These are phyloP conservation scores for Penicillium hesseltinei DNA, from an alignment of 2,329 filamentous ascomycete genomes.

Conservation along the genomic window DNA sequence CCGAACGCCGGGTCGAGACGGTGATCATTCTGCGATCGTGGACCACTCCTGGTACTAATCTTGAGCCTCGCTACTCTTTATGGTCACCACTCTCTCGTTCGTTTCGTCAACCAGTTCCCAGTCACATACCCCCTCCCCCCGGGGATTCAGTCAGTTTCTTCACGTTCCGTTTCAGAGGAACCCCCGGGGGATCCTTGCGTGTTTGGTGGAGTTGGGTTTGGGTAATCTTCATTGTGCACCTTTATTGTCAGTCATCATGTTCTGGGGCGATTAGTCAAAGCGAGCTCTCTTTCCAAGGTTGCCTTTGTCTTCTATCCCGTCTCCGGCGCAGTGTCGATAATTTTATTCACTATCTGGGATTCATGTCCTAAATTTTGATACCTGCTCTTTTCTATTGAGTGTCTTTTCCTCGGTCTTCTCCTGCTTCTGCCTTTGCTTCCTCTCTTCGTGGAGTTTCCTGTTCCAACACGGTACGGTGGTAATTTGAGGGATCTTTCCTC, in stretches of 20 bases:
- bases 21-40: background rate
- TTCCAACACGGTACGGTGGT: background rate
- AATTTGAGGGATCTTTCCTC: background rate
- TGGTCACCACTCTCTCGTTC: background rate
- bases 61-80: background rate
- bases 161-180: background rate
- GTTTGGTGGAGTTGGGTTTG: conserved; percentile 9
- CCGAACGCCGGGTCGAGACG: background rate
- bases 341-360: conserved; percentile 7
- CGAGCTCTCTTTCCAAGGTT: background rate
- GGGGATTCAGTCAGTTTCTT: background rate
- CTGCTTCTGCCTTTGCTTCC: background rate
- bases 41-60: background rate
- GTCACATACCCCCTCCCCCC: conserved; percentile 7
- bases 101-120: background rate
- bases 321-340: conserved; percentile 3
- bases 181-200: conserved; percentile 3
- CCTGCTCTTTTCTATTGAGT: conserved; percentile 4
- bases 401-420: conserved; percentile 2
- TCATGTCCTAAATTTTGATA: conserved; percentile 7
- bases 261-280: background rate
- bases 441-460: background rate
- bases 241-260: conserved; percentile 2
- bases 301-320: background rate
- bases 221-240: conserved; percentile 2